phyloP scores from a whole-genome alignment of 2,329 filamentous ascomycete species.

The Penicillium freii region DNA sequence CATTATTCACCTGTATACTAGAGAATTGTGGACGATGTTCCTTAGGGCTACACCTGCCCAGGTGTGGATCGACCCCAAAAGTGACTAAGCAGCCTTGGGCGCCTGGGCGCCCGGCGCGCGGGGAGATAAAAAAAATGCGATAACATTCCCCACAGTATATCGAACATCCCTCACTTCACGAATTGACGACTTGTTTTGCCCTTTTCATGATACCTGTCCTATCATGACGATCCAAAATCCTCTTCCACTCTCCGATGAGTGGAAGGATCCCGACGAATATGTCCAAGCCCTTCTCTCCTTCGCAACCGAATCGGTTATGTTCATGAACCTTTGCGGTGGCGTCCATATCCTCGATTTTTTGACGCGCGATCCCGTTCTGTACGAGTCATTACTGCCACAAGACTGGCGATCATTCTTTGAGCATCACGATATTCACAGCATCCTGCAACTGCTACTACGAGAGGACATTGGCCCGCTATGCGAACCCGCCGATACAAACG shows the following conservation, averaged over 20 bases:
- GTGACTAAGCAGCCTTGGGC: neutral
- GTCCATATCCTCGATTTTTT: constrained; percentile 96
- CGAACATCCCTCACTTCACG: constrained; percentile 5
- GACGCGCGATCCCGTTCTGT: constrained; percentile 77
- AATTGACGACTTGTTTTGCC: neutral
- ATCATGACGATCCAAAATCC: constrained; percentile 49
- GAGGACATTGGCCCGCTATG: constrained; percentile 60
- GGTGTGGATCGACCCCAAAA: neutral
- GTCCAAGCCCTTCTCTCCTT: constrained; percentile 75
- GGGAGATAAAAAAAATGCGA: constrained; percentile 18
- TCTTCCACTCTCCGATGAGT: constrained; percentile 69
- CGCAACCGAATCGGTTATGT: constrained; percentile 67
- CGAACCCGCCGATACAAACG: constrained; percentile 9
- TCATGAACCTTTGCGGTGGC: constrained; percentile 83
- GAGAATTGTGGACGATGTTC: neutral
- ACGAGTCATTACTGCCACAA: constrained; percentile 68
- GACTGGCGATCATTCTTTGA: constrained; percentile 82
- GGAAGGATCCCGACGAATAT: constrained; percentile 71
- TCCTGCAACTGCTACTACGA: constrained; percentile 77
- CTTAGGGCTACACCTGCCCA: neutral
- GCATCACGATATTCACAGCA: constrained; percentile 65
- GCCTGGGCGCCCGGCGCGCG: neutral
- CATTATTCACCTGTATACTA: too few relatives aligned
- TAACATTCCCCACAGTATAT: constrained; percentile 19
- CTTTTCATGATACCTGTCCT: neutral